phyloP scores from a whole-genome alignment of 2,329 filamentous ascomycete species.

The Trichoderma oligosporum region DNA sequence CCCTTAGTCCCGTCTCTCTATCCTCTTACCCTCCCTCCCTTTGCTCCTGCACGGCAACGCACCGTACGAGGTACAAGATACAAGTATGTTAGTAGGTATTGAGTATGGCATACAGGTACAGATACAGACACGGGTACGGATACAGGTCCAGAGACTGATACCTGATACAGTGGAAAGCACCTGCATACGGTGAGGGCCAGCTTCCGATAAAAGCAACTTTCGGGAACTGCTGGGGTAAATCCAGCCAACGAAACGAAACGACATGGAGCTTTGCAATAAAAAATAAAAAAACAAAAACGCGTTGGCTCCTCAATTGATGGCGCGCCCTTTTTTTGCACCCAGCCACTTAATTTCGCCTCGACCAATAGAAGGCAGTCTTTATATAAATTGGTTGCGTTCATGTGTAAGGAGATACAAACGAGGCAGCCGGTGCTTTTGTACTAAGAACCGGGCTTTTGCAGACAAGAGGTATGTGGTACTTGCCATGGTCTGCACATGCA shows the following conservation, averaged over 20 bases:
- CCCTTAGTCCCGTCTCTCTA: too few species aligned
- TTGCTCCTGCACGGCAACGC: neutral
- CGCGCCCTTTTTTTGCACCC: conserved; percentile 16
- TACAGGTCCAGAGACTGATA: neutral
- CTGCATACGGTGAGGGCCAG: conserved; percentile 10
- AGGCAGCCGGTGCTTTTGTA: too few species aligned
- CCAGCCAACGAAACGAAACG: neutral
- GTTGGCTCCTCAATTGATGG: conserved; percentile 2
- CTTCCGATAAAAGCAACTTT: conserved; percentile 4
- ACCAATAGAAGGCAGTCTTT: conserved; percentile 1
- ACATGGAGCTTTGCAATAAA: neutral
- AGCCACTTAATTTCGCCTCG: conserved; percentile 18
- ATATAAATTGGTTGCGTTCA: conserved; percentile 9
- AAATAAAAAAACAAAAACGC: neutral
- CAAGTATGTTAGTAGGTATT: neutral
- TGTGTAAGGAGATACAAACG: neutral
- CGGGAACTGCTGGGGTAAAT: conserved; percentile 12
- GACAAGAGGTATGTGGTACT: conserved; percentile 6
- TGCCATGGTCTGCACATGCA: neutral
- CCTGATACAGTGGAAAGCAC: neutral
- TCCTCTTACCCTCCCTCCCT: neutral
- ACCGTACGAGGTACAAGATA: neutral
- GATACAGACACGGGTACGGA: neutral
- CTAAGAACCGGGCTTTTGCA: neutral
- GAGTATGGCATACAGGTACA: neutral